These are phyloP conservation scores for Harringtonia aguacate DNA, from an alignment of 2,329 filamentous ascomycete genomes.

Conservation along the genomic window DNA sequence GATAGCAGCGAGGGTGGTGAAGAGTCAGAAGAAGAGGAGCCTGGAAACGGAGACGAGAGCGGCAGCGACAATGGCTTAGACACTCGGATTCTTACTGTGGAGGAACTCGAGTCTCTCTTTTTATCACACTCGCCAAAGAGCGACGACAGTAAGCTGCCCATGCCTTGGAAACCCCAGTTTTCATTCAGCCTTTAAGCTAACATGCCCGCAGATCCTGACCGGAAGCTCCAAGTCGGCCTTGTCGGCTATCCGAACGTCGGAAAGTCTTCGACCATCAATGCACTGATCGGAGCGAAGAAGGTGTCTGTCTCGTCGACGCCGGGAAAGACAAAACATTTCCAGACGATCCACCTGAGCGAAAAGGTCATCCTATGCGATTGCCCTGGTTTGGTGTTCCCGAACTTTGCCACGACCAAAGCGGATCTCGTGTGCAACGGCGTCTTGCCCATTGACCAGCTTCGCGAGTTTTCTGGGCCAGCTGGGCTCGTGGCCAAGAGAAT, in stretches of 20 bases:
- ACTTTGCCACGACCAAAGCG: slow-evolving; percentile 93
- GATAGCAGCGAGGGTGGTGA: not conserved
- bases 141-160: slow-evolving; percentile 26
- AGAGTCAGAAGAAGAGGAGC: not conserved
- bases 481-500: slow-evolving; percentile 76
- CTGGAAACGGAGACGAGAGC: slow-evolving; percentile 2
- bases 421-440: slow-evolving; percentile 94
- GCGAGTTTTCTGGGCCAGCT: slow-evolving; percentile 83
- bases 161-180: too few relatives aligned
- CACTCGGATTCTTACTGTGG: slow-evolving; percentile 78
- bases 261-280: slow-evolving; percentile 98
- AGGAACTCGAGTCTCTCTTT: slow-evolving; percentile 86
- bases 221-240: slow-evolving; percentile 79
- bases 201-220: slow-evolving; percentile 29
- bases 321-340: slow-evolving; percentile 98
- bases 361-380: slow-evolving; percentile 92
- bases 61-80: slow-evolving; percentile 39
- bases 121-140: slow-evolving; percentile 54
- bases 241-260: slow-evolving; percentile 98
- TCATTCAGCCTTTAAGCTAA: not conserved
- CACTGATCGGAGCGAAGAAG: slow-evolving; percentile 95
- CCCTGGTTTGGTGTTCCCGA: slow-evolving; percentile 95
- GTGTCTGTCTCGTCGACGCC: slow-evolving; percentile 96
- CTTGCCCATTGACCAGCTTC: slow-evolving; percentile 89
- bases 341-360: slow-evolving; percentile 89